Percentiles rank a stretch among this genome's conserved stretches.
Conservation (phyloP, 306 rosid species). For the Lagenaria siceraria region DNA sequence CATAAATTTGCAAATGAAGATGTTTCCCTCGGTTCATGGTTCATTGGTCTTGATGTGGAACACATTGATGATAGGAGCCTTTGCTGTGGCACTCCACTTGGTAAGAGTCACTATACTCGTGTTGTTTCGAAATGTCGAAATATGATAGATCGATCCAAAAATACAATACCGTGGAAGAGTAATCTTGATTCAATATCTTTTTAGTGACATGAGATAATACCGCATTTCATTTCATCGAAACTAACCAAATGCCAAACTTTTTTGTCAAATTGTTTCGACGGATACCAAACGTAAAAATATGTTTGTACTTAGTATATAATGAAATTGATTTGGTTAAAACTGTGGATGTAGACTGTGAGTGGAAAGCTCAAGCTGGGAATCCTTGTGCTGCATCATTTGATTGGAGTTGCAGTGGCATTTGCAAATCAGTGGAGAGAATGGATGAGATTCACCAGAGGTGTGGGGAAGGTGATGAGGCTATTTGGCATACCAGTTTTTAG, state of each 20-base stretch:
- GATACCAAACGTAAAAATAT: no score
- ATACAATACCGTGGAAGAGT: neutral
- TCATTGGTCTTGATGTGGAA: slow-evolving; percentile 51
- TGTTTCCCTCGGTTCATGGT: slow-evolving; percentile 58
- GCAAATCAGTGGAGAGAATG: slow-evolving; percentile 61
- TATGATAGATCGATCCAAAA: neutral
- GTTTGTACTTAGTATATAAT: no score
- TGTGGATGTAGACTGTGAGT: slow-evolving; percentile 33
- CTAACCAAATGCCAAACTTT: neutral
- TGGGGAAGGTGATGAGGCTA: slow-evolving; percentile 48
- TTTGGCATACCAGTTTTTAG: slow-evolving; percentile 50
- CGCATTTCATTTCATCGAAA: neutral
- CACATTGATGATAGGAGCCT: slow-evolving; percentile 49
- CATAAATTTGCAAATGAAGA: slow-evolving; percentile 52
- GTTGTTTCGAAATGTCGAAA: neutral
- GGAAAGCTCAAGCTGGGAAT: slow-evolving; percentile 55
- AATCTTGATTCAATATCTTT: neutral
- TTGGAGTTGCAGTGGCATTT: slow-evolving; percentile 58
- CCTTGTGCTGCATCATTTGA: slow-evolving; percentile 51
- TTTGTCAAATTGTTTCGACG: neutral
- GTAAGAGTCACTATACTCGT: no score
- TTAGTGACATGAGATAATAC: no score
- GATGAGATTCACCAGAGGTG: slow-evolving; percentile 46
- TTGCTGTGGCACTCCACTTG: slow-evolving; percentile 46
- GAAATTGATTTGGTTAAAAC: neutral